Evolutionary conservation across 768 basidiomycete genomes (phyloP).

Genomic region (Kwoniella bestiolae): DNA sequence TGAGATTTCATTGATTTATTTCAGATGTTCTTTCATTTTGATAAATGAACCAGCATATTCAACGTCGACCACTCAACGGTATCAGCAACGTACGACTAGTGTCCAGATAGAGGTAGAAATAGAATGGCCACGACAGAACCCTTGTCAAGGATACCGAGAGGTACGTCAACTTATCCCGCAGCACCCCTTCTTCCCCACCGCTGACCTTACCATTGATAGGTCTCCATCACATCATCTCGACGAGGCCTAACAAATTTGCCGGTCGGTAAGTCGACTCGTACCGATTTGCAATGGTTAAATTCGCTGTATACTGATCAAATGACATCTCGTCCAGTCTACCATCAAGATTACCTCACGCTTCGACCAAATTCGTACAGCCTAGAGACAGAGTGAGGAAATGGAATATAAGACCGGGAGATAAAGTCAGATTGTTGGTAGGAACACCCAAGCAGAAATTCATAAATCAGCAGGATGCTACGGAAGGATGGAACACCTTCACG

Average conservation of each 20-base stretch:
- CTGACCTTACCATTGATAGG: neutral
- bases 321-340: conserved; percentile 20
- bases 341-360: conserved; percentile 38
- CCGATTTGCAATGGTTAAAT: neutral
- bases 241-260: conserved; percentile 24
- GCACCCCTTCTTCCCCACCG: no score
- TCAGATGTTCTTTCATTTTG: neutral
- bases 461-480: conserved; percentile 36
- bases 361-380: conserved; percentile 43
- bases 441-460: conserved; percentile 48
- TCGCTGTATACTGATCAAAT: neutral
- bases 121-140: conserved; percentile 27
- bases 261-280: conserved; percentile 1
- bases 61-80: neutral
- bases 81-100: neutral
- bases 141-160: conserved; percentile 29
- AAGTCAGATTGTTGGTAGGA: conserved; percentile 50
- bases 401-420: conserved; percentile 54
- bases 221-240: conserved; percentile 20
- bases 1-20: neutral
- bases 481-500: conserved; percentile 51
- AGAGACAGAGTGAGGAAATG: conserved; percentile 46
- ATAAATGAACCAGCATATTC: neutral
- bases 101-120: no score
- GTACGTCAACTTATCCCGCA: conserved; percentile 6